phyloP scores from a whole-genome alignment of 2,329 filamentous ascomycete species.

The Fusarium poae region DNA sequence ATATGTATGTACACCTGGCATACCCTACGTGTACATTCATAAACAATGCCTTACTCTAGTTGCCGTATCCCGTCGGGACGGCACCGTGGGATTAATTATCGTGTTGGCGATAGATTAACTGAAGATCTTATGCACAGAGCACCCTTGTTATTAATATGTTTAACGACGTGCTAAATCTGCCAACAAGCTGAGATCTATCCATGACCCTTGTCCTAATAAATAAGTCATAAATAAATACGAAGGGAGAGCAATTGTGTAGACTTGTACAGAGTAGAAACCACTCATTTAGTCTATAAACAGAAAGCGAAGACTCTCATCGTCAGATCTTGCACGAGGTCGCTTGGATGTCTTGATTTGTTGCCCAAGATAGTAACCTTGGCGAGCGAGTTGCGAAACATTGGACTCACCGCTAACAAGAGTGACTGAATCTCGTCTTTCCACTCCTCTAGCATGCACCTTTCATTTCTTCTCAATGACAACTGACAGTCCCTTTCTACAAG shows the following conservation, averaged over 20 bases:
- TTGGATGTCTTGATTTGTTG: not conserved
- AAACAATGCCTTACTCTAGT: slow-evolving; percentile 1
- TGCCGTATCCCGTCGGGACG: slow-evolving; percentile 17
- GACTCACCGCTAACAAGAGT: slow-evolving; percentile 16
- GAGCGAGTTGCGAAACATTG: slow-evolving; percentile 17
- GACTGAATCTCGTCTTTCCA: slow-evolving; percentile 1
- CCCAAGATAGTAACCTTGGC: slow-evolving; percentile 24
- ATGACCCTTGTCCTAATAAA: not conserved
- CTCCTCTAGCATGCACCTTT: slow-evolving; percentile 7
- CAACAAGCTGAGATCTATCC: not conserved
- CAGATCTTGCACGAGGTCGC: not conserved
- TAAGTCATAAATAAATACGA: not conserved
- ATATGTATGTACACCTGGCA: not conserved
- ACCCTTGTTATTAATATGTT: slow-evolving; percentile 25
- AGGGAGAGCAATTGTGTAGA: not conserved
- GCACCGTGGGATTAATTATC: slow-evolving; percentile 15
- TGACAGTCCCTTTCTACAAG: not conserved
- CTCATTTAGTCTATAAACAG: not conserved
- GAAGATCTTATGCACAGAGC: slow-evolving; percentile 17
- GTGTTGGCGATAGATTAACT: slow-evolving; percentile 30
- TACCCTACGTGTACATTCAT: not conserved
- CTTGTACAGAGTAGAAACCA: not conserved
- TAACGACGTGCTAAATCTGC: not conserved
- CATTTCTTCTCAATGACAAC: slow-evolving; percentile 10
- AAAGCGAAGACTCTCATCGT: not conserved